Conservation (phyloP, 192 early-diverging fungal species). For the Linderina pennispora region DNA sequence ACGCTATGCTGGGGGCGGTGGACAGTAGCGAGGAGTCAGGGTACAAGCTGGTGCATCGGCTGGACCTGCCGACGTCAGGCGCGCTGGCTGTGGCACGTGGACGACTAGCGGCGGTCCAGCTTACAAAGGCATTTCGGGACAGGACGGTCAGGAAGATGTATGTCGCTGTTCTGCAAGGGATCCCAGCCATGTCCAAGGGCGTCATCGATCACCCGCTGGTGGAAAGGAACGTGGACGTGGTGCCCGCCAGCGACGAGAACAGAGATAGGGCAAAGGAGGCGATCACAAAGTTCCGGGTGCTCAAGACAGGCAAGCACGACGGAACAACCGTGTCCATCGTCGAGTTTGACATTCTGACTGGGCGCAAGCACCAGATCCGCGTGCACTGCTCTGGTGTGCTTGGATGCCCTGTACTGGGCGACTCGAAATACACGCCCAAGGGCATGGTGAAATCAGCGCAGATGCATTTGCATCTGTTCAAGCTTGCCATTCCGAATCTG, state of each 20-base stretch:
- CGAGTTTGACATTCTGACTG: constrained; percentile 20
- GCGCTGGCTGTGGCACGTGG: constrained; percentile 17
- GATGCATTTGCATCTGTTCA: constrained; percentile 22
- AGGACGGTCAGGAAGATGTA: constrained; percentile 12
- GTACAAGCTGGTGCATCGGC: constrained; percentile 21
- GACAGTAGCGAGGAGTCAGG: constrained; percentile 1
- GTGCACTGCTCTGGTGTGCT: constrained; percentile 30
- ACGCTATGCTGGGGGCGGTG: constrained; percentile 10
- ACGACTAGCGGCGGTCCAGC: constrained; percentile 6
- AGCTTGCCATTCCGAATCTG: too few relatives aligned
- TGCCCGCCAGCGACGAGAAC: neutral
- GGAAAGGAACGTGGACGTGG: neutral
- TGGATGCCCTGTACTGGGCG: constrained; percentile 23
- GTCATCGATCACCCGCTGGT: constrained; percentile 5
- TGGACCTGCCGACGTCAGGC: constrained; percentile 24
- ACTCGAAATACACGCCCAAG: constrained; percentile 9
- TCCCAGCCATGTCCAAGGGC: constrained; percentile 1
- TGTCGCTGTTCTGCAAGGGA: constrained; percentile 13
- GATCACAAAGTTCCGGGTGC: constrained; percentile 13
- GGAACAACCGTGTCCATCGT: constrained; percentile 3
- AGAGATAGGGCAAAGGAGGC: neutral
- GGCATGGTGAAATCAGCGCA: neutral
- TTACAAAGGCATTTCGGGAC: constrained; percentile 17
- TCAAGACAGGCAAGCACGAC: constrained; percentile 6
- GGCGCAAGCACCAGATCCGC: constrained; percentile 37